Evolutionary conservation across 257 asterid species (phyloP), one percentile per base, ranked within the genome.

Genomic region (Paulownia fortunei): DNA sequence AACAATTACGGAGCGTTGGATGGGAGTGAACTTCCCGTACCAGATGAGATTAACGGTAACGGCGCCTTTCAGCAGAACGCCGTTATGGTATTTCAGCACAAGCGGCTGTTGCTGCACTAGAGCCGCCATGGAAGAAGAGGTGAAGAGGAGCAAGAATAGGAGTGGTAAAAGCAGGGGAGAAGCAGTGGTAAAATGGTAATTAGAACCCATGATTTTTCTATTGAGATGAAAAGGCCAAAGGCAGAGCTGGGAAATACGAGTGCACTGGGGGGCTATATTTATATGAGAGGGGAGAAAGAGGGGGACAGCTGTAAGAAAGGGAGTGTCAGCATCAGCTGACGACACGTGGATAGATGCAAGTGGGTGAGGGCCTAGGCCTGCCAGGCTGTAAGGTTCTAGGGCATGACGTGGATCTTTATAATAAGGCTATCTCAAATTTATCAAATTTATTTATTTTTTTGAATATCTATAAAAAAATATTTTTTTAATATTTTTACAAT

Each of bases 1-100:
- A 11, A 87, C 86, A 82, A 90, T 70, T 34, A 88, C 80, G 42
- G 96, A 74, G 75, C 92, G 90, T 7, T 88, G 93, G 46, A 13
- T 34, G 18, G 96, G 88, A 6, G 93, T 82, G 73, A 90, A 90
- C 13, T 84, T 75, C 0, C 96, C 96, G 81, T 90, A 90, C 96
- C 96, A 90, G 52, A 88, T 79, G 69, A 90, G 83, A 51, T 88
- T 87, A 1, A 90, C 85, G 74, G 87, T 85, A 47, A 90, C 81
- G 47, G 87, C 68, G 37, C 96, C 93, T 69, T 88, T 90, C 1
- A 90, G 79, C 12, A 90, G 67, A 41, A 75, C 82, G 11, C 96
- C 96, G 78, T 87, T 81, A 32, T 90, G 96, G 85, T 90, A 90
- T 26, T 85, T 88, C 30, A 90, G 37, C 10, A 87, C 77, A 24